Evolutionary conservation across 768 basidiomycete species (phyloP), one percentile per base, ranked within the genome.

Genomic region (Amanita muscaria): DNA sequence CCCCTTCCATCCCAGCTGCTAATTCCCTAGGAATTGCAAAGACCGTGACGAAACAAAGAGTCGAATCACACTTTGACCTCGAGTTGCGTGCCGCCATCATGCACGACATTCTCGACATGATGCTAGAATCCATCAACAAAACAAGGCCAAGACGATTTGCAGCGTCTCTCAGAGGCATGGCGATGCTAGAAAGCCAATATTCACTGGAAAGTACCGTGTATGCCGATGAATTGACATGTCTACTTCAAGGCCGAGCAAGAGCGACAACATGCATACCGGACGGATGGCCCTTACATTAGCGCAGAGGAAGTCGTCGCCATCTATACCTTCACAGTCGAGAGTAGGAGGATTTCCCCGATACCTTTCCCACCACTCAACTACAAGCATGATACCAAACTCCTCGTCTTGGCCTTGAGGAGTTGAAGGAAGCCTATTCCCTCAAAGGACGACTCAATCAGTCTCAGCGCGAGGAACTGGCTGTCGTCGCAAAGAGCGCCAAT

Each of bases 21-120:
- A n/a, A n/a, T n/a, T n/a, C n/a, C n/a, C n/a, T n/a, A 64, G 92
- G 92, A 41, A 77, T 93, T 49, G 94, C 94, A 1, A 96, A 96
- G 71, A 98, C 94, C 0, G 94, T 99, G 18, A 99, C 96, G 19
- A 99, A 99, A 66, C 96, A 99, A 66, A 82, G 94, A 56, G 96
- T 98, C 11, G 96, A 99, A 64, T 96, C 92, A 7, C 96, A 99
- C 62, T 98, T 92, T 56, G 96, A 99, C 62, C 74, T 99, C 27
- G 96, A 99, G 60, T 69, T 99, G 34, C 83, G 96, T 43, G 96
- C 96, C 0, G 93, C 96, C 37, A 93, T 99, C 56, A 98, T 99
- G 96, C 94, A 97, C 67, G 94, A 99, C 64, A 98, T 99, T 54
- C 72, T 99, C 54, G 94, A 98, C 69, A 97, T 98, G 94, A 97